Base-by-base conservation (phyloP, 257 asterid species). In the Leptodermis oblonga region DNA sequence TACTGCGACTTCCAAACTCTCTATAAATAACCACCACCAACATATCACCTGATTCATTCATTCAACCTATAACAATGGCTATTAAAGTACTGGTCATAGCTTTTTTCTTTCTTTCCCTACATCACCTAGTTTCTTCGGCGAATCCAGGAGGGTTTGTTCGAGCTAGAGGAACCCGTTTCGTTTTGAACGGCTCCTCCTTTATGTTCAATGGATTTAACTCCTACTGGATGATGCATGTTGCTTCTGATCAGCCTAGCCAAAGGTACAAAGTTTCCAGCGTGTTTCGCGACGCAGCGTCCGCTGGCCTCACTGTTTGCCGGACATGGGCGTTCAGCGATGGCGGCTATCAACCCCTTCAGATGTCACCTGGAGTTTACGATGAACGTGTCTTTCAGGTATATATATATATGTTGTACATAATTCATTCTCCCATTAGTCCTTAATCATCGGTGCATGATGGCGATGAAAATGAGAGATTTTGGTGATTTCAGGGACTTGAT, bases 181-280 rank as follows among this genome's bases (percentile, higher is more conserved):
- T 74, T 13, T 41, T 76, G 10, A 36, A 82, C 49, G 75, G 82
- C 6, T 69, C 80, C 0, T 77, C 84, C 0, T 78, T 82, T 68
- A 51, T 72, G 0, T 82, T 85, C 51, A 85, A 78, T 69, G 89
- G 89, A 51, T 84, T 82, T 78, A 84, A 85, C 71, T 77, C 89
- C 20, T 85, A 85, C 26, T 85, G 87, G 89, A 77, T 85, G 78
- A 85, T 85, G 89, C 76, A 70, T 52, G 70, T 85, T 42, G 85
- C 87, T n/a, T n/a, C n/a, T 14, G 68, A 79, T 10, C 72, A 85
- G 13, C 87, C 84, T 12, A 54, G 70, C 39, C 66, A 85, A 33
- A 76, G 87, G 54, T 25, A 80, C 54, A 85, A 80, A 61, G 68
- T 85, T 46, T 71, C 90, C 5, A 71, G 73, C 12, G 87, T 76